A percentile compares a stretch with the other conserved stretches of the same genome.
phyloP scores from a whole-genome alignment of 2,329 filamentous ascomycete genomes.

The Aureobasidium subglaciale region DNA sequence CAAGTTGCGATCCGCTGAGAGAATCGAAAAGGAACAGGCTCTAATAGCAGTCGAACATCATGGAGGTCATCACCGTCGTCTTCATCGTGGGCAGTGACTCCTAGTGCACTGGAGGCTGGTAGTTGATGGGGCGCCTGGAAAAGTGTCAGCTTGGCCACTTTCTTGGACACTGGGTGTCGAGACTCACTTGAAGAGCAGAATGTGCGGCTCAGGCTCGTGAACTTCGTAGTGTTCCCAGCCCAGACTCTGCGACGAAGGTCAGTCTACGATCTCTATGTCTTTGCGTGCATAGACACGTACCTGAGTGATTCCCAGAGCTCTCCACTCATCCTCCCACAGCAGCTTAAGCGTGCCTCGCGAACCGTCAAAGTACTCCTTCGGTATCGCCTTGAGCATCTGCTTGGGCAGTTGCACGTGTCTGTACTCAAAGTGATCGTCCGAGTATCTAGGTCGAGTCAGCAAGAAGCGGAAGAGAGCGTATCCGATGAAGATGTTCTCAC shows the following conservation, averaged over 20 bases:
- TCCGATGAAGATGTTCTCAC: constrained; percentile 52
- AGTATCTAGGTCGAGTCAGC: constrained; percentile 58
- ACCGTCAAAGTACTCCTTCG: constrained; percentile 86
- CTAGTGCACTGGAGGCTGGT: constrained; percentile 56
- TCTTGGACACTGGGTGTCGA: background rate
- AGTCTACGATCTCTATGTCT: background rate
- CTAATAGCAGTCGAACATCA: constrained; percentile 6
- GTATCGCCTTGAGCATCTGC: constrained; percentile 95
- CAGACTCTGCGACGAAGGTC: constrained; percentile 59
- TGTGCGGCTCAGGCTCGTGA: constrained; percentile 96
- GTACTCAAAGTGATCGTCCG: constrained; percentile 89
- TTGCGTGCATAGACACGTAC: constrained; percentile 44
- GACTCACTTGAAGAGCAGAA: constrained; percentile 93
- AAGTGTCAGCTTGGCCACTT: background rate
- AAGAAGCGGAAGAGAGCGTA: background rate
- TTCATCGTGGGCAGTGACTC: constrained; percentile 8
- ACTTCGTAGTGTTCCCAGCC: constrained; percentile 99
- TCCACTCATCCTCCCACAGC: constrained; percentile 98
- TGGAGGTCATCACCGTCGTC: constrained; percentile 10
- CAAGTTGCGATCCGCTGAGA: background rate
- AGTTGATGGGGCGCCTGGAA: constrained; percentile 72
- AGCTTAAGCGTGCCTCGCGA: constrained; percentile 89
- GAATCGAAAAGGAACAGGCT: background rate
- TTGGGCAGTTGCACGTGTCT: constrained; percentile 96
- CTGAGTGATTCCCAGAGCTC: constrained; percentile 93